phyloP scores from a whole-genome alignment of 2,329 filamentous ascomycete genomes.

The Chrysoporthe puriensis region DNA sequence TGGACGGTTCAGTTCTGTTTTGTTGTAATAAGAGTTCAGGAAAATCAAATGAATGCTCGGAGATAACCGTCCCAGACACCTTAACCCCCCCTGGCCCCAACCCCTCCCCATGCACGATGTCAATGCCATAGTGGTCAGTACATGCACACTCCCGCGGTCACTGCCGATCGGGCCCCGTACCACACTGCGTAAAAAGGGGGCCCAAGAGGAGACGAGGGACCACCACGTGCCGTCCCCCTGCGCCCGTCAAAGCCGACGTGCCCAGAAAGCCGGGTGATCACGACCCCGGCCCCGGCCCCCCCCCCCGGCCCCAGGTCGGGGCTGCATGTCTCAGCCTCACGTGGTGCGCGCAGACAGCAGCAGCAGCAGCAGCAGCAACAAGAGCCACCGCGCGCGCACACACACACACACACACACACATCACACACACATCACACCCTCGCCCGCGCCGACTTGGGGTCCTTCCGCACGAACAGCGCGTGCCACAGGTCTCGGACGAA shows the following conservation, averaged over 20 bases:
- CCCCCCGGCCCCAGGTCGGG: neutral
- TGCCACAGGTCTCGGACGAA: slow-evolving; percentile 44
- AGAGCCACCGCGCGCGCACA: neutral
- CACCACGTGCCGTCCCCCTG: too few species aligned
- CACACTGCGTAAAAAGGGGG: too few species aligned
- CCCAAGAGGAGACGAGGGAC: too few species aligned
- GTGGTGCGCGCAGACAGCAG: neutral
- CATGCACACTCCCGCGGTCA: neutral
- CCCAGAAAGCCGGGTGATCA: too few species aligned
- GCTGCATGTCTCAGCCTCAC: slow-evolving; percentile 2
- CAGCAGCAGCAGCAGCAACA: neutral
- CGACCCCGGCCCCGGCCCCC: neutral
- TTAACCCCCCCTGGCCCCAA: neutral
- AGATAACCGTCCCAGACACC: neutral
- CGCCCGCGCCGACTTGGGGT: neutral
- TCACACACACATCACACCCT: neutral
- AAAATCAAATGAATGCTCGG: neutral
- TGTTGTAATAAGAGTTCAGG: neutral
- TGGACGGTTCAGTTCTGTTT: neutral
- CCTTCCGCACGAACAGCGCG: slow-evolving; percentile 9
- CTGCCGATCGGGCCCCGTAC: neutral
- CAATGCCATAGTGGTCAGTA: neutral
- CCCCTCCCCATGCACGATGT: neutral
- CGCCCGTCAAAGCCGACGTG: too few species aligned
- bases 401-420: too few species aligned